Conservation (phyloP, 192 early-diverging fungal species). For the Oehlia diaphana region DNA sequence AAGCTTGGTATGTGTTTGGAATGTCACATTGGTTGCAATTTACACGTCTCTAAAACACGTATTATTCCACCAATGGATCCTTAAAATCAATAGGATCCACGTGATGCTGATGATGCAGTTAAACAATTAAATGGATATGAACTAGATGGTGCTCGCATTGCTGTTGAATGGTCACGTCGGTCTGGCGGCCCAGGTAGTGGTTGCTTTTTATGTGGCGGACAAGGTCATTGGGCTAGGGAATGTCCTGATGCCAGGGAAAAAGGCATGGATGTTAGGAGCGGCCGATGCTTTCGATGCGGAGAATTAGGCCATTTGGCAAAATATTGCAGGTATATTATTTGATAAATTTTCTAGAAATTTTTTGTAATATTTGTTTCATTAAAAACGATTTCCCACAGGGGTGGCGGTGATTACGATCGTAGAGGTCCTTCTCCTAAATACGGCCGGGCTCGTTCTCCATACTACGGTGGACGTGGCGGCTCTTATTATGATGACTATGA, state of each 20-base stretch:
- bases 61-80: neutral
- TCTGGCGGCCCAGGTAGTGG: constrained; percentile 52
- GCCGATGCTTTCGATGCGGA: constrained; percentile 57
- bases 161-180: constrained; percentile 52
- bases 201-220: constrained; percentile 54
- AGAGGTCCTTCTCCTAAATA: constrained; percentile 37
- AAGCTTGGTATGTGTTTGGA: constrained; percentile 24
- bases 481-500: constrained; percentile 40
- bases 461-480: constrained; percentile 34
- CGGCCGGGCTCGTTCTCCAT: constrained; percentile 39
- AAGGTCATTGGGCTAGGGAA: constrained; percentile 57
- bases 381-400: constrained; percentile 13
- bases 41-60: neutral
- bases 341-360: neutral
- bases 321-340: constrained; percentile 42
- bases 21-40: constrained; percentile 9
- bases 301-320: constrained; percentile 52
- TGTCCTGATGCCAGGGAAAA: constrained; percentile 53
- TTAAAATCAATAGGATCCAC: constrained; percentile 37
- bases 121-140: constrained; percentile 53
- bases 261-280: constrained; percentile 58
- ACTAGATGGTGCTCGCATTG: constrained; percentile 49
- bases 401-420: constrained; percentile 42
- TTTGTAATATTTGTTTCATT: too few relatives aligned
- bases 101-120: constrained; percentile 55